These are phyloP conservation scores for Fragaria nilgerrensis DNA, from an alignment of 306 rosid species.

Conservation along the genomic window DNA sequence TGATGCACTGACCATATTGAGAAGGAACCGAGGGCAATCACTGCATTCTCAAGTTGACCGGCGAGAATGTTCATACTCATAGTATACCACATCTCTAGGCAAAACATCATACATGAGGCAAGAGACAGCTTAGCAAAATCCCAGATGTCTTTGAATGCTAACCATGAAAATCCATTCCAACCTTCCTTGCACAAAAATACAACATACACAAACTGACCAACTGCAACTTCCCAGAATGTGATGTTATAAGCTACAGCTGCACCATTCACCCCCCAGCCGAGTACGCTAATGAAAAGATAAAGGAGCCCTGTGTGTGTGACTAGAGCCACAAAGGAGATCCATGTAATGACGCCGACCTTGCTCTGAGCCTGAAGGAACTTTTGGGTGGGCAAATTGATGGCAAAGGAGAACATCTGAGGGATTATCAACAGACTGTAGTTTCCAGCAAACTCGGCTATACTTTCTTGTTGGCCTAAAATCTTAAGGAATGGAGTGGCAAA, in stretches of 20 bases:
- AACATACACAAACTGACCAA: slow-evolving; percentile 54
- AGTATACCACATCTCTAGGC: slow-evolving; percentile 48
- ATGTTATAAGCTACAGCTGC: slow-evolving; percentile 54
- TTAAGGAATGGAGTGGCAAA: slow-evolving; percentile 20
- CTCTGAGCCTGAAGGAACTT: slow-evolving; percentile 62
- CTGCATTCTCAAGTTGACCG: slow-evolving; percentile 41
- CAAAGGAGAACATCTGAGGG: slow-evolving; percentile 51
- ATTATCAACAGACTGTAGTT: slow-evolving; percentile 32
- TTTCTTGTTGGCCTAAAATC: slow-evolving; percentile 16
- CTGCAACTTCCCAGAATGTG: slow-evolving; percentile 50
- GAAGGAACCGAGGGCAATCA: slow-evolving; percentile 43
- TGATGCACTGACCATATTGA: slow-evolving; percentile 37
- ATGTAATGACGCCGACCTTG: slow-evolving; percentile 49
- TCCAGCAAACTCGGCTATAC: slow-evolving; percentile 51
- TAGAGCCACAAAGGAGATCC: slow-evolving; percentile 56
- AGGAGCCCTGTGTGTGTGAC: slow-evolving; percentile 43
- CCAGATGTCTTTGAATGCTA: slow-evolving; percentile 57
- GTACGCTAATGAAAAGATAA: slow-evolving; percentile 38
- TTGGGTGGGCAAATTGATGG: slow-evolving; percentile 51
- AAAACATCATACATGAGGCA: slow-evolving; percentile 61
- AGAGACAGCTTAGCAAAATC: slow-evolving; percentile 57
- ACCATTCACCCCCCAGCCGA: slow-evolving; percentile 51
- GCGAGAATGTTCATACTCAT: slow-evolving; percentile 21
- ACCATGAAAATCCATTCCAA: slow-evolving; percentile 58
- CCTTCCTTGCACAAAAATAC: slow-evolving; percentile 54